Conservation (phyloP, 768 basidiomycete genomes). For the Tephrocybe rancida region DNA sequence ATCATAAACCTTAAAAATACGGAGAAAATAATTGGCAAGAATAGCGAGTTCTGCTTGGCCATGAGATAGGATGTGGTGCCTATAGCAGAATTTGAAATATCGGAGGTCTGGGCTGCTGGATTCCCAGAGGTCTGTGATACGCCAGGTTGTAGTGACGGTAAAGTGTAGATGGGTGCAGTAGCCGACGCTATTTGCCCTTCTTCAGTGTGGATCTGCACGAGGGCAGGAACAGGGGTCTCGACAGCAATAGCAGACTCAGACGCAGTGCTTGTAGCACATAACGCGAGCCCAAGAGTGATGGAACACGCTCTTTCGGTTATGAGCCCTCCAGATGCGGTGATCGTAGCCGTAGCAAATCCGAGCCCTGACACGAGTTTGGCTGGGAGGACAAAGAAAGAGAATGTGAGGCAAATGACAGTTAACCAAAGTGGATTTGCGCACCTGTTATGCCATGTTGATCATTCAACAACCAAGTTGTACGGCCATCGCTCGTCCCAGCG, state of each 20-base stretch:
- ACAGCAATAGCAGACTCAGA: slow-evolving; percentile 5
- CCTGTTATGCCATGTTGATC: slow-evolving; percentile 5
- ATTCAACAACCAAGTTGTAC: slow-evolving; percentile 9
- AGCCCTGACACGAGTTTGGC: slow-evolving; percentile 1
- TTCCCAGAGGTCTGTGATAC: background rate
- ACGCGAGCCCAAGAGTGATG: slow-evolving; percentile 8
- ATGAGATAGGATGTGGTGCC: no score
- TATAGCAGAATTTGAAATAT: no score
- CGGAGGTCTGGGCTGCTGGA: slow-evolving; percentile 1
- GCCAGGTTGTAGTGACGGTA: background rate
- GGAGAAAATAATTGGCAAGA: no score
- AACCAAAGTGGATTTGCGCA: background rate
- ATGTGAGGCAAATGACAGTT: no score
- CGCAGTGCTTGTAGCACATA: slow-evolving; percentile 7
- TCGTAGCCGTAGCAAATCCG: background rate
- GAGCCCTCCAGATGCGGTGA: background rate
- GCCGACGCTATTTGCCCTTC: no score
- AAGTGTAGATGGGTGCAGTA: no score
- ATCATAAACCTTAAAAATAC: no score
- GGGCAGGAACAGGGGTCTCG: background rate
- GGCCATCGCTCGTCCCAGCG: background rate
- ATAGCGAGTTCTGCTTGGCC: no score
- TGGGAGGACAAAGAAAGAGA: background rate
- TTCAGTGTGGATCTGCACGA: background rate
- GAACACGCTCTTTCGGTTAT: slow-evolving; percentile 4